A percentile compares a stretch with the other conserved stretches of the same genome.
Evolutionary conservation across 148 eudicot genomes (phyloP).

Genomic region (Chenopodium berlandieri): DNA sequence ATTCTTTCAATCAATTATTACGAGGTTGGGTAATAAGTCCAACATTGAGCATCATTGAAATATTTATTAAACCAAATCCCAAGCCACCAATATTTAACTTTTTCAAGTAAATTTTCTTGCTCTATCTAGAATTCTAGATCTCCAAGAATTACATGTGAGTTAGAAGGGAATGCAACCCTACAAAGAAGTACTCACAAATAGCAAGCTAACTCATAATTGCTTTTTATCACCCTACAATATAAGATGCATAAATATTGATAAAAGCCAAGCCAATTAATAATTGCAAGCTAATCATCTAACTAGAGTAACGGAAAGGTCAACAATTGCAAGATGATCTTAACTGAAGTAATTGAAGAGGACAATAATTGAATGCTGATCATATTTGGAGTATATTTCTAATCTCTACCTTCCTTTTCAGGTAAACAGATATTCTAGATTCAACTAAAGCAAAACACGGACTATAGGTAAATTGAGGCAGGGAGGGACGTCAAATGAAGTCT

Average conservation of each 20-base stretch:
- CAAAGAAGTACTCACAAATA: background rate
- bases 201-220: background rate
- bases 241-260: background rate
- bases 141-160: background rate
- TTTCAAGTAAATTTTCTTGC: background rate
- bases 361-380: too few species aligned
- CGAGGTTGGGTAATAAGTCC: background rate
- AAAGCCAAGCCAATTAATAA: background rate
- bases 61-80: background rate
- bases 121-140: background rate
- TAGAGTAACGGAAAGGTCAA: background rate
- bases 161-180: background rate
- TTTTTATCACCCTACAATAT: background rate
- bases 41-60: background rate
- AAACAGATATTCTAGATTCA: background rate
- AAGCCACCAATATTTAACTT: background rate
- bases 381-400: too few species aligned
- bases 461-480: slow-evolving; percentile 2
- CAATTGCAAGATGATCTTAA: background rate
- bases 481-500: background rate
- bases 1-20: background rate
- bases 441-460: background rate
- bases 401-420: too few species aligned
- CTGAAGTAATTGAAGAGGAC: background rate
- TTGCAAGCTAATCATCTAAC: background rate